A percentile compares a stretch with the other conserved stretches of the same genome.
phyloP scores from a whole-genome alignment of 495 filamentous ascomycete species.

The Cudoniella acicularis region DNA sequence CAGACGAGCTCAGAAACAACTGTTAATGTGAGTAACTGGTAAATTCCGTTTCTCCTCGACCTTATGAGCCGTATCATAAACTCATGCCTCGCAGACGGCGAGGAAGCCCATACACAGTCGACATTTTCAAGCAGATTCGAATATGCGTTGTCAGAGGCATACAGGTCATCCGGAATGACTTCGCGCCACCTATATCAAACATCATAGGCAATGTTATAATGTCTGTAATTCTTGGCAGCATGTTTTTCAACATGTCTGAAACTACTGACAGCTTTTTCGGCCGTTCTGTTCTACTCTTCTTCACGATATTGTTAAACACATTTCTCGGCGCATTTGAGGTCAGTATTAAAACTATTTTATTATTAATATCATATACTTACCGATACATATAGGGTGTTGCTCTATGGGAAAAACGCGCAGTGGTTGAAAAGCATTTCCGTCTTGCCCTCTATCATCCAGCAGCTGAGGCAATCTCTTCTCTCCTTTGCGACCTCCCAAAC shows the following conservation, averaged over 20 bases:
- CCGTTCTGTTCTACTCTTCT: not conserved
- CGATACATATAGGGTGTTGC: no score
- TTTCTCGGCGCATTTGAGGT: not conserved
- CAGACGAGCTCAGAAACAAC: no score
- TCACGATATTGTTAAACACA: not conserved
- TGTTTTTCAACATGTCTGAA: conserved; percentile 72
- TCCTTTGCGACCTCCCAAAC: conserved; percentile 61
- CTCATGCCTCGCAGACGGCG: no score
- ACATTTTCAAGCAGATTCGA: conserved; percentile 59
- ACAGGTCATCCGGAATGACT: conserved; percentile 66
- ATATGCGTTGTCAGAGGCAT: conserved; percentile 69
- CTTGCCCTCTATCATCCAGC: conserved; percentile 70
- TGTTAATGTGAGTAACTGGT: no score
- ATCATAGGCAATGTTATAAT: conserved; percentile 67
- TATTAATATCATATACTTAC: no score
- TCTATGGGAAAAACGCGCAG: conserved; percentile 36
- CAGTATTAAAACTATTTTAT: no score
- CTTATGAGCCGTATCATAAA: no score
- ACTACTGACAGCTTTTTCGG: conserved; percentile 72
- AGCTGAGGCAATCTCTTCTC: conserved; percentile 63
- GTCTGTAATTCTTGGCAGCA: conserved; percentile 70
- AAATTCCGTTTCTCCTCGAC: no score
- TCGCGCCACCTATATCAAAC: conserved; percentile 62
- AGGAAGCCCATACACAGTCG: conserved; percentile 73
- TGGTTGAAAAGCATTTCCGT: conserved; percentile 64